phyloP scores from a whole-genome alignment of 371 early-diverging fungal species.

The Smittium culicis region DNA sequence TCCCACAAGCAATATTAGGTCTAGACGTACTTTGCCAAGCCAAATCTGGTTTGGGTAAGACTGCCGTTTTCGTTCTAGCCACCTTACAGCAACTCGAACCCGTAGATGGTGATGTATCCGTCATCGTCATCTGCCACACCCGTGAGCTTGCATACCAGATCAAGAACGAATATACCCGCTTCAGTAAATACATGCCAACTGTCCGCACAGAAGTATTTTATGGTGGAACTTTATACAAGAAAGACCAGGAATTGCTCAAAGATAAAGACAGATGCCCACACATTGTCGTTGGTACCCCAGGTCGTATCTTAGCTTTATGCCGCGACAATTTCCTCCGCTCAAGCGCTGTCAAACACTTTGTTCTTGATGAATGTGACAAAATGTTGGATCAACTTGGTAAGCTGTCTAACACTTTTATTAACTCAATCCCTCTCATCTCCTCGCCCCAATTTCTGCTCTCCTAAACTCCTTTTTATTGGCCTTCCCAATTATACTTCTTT shows the following conservation, averaged over 20 bases:
- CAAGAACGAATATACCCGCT: constrained; percentile 83
- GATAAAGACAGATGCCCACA: constrained; percentile 74
- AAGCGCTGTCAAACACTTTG: constrained; percentile 81
- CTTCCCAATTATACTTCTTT: too few relatives aligned
- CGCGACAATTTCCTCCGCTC: constrained; percentile 67
- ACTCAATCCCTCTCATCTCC: too few relatives aligned
- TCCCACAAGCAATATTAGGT: constrained; percentile 93
- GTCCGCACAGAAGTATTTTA: constrained; percentile 85
- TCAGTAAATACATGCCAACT: constrained; percentile 89
- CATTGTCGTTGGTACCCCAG: constrained; percentile 97
- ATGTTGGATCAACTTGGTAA: constrained; percentile 79
- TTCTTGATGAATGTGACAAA: constrained; percentile 99
- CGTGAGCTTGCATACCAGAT: constrained; percentile 98
- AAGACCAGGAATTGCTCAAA: constrained; percentile 65
- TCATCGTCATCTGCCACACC: constrained; percentile 91
- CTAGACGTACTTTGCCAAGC: constrained; percentile 97
- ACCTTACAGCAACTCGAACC: constrained; percentile 91
- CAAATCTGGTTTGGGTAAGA: constrained; percentile 99
- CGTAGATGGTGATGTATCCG: constrained; percentile 60
- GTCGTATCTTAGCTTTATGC: constrained; percentile 84
- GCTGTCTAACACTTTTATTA: constrained; percentile 22
- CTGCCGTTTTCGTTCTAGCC: constrained; percentile 95
- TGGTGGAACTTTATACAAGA: constrained; percentile 68
- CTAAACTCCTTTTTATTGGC: too few relatives aligned
- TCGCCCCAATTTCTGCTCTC: too few relatives aligned